Evolutionary conservation across 768 basidiomycete genomes (phyloP).

Genomic region (Xerocomus spinulosus): DNA sequence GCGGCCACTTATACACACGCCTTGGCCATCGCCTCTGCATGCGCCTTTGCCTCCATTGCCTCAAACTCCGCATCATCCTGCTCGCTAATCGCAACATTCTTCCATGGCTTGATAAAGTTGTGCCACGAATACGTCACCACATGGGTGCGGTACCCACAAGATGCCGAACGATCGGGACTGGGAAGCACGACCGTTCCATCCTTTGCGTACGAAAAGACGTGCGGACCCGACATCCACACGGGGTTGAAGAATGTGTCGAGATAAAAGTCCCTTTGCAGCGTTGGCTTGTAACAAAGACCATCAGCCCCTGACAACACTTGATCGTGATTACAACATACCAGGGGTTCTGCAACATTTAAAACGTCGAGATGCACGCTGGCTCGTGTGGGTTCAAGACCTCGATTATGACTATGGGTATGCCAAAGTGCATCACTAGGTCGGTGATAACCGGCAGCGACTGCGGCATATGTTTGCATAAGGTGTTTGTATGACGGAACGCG

Average conservation of each 20-base stretch:
- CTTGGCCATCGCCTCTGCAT: neutral
- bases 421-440: neutral
- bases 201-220: conserved; percentile 20
- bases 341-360: neutral
- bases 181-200: conserved; percentile 16
- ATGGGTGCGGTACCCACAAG: neutral
- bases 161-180: neutral
- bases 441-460: neutral
- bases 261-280: conserved; percentile 42
- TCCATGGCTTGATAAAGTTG: conserved; percentile 22
- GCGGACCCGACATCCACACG: conserved; percentile 32
- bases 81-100: conserved; percentile 27
- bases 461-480: neutral
- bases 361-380: neutral
- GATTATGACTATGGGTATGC: neutral
- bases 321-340: neutral
- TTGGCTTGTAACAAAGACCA: neutral
- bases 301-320: neutral
- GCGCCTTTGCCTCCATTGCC: neutral
- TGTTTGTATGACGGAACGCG: neutral
- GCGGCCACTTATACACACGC: conserved; percentile 24
- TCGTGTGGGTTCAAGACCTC: neutral
- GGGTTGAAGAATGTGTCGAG: conserved; percentile 42
- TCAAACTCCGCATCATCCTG: conserved; percentile 22
- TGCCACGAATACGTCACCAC: neutral